Base-by-base conservation (phyloP, 2,329 filamentous ascomycete species). In the Ceratocystis ficicola region DNA sequence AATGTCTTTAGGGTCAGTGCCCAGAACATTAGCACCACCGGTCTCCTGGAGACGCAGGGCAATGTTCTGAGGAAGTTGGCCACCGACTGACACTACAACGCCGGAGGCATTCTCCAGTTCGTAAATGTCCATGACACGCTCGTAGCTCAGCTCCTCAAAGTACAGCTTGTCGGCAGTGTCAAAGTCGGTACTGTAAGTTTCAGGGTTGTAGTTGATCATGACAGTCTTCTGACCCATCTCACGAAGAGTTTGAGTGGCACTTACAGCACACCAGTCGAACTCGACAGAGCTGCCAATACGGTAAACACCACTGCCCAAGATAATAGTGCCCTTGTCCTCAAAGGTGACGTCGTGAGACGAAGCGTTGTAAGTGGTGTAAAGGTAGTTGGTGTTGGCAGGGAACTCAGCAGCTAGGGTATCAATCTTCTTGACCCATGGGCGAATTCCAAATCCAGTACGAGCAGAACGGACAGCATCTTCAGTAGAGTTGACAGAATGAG, bases 71-170 rank as follows among this genome's bases (percentile, higher is more conserved):
- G 94, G 92, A 68, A 97, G 83, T 77, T 99, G 94, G 55, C 94
- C 94, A 73, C 94, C 94, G 10, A 97, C 91, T 67, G 91, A 96
- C 6, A 97, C 93, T 3, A 97, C 92, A 30, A 97, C 90, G 71
- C 92, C 93, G 65, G 81, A 85, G 5, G 92, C 86, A 67, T 80
- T 80, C 77, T 97, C 94, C 17, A 97, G 83, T 76, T 97, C 94
- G 75, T 96, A 96, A 70, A 97, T 97, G 75, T 99, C 94, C 90
- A 97, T 95, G 8, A 97, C 93, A 73, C 93, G 87, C 79, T 97
- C 94, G 74, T 96, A 97, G 76, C 88, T 94, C 65, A 97, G 78
- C 77, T 99, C 94, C 72, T 97, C 94, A 70, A 99, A 99, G 78
- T 97, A 99, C 4, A 99, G 83, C 72, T 86, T 90, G 72, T 97